Evolutionary conservation across 2,329 filamentous ascomycete species (phyloP).

Genomic region (Penicillium aurantiogriseum): DNA sequence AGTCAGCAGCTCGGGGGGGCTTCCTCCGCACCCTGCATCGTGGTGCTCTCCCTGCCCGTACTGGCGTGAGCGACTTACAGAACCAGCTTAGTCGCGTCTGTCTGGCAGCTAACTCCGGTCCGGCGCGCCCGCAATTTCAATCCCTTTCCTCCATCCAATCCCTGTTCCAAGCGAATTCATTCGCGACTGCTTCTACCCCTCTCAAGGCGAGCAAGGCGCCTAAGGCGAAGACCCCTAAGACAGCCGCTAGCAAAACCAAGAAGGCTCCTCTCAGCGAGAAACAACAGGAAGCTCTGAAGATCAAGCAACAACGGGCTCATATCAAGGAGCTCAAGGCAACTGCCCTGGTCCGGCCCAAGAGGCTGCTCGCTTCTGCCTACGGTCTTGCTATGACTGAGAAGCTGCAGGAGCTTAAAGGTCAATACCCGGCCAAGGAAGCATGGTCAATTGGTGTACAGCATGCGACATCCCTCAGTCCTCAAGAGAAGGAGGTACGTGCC

Average conservation of each 20-base stretch:
- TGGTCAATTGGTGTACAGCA: slow-evolving; percentile 20
- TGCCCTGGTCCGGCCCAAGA: slow-evolving; percentile 36
- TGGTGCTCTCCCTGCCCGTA: slow-evolving; percentile 24
- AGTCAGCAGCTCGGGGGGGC: slow-evolving; percentile 32
- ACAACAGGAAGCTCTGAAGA: slow-evolving; percentile 31
- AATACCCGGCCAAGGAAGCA: slow-evolving; percentile 10
- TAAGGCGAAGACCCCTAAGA: not conserved
- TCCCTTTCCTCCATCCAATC: slow-evolving; percentile 10
- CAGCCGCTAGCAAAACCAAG: slow-evolving; percentile 25
- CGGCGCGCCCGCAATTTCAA: slow-evolving; percentile 12
- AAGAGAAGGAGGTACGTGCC: slow-evolving; percentile 27
- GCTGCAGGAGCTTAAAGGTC: slow-evolving; percentile 10
- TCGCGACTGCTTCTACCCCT: slow-evolving; percentile 27
- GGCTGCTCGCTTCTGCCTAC: slow-evolving; percentile 27
- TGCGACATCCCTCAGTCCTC: slow-evolving; percentile 15
- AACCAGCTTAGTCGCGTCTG: slow-evolving; percentile 30
- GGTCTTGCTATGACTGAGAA: slow-evolving; percentile 25
- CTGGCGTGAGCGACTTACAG: slow-evolving; percentile 28
- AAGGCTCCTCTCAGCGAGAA: slow-evolving; percentile 31
- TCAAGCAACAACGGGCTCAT: slow-evolving; percentile 30
- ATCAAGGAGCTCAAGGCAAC: slow-evolving; percentile 36
- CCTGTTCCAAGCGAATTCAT: slow-evolving; percentile 19
- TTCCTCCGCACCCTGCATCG: slow-evolving; percentile 32
- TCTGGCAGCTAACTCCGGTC: slow-evolving; percentile 19
- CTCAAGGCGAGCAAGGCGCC: slow-evolving; percentile 25